Evolutionary conservation across 495 filamentous ascomycete genomes (phyloP), one percentile per base, ranked within the genome.

Genomic region (Tetracladium setigerum): DNA sequence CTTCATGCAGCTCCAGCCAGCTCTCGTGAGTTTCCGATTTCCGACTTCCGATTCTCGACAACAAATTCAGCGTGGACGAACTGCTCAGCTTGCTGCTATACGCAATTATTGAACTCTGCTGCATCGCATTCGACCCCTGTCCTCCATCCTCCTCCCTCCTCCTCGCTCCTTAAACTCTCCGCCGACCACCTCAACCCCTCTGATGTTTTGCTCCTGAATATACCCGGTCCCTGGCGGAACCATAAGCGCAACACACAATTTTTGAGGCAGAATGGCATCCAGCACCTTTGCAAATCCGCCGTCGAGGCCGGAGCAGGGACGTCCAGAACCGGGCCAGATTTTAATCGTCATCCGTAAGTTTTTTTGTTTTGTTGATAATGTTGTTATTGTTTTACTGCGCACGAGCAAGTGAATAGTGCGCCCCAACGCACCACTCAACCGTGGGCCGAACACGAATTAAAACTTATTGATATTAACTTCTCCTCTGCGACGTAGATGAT

Each of bases 321-420:
- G 63, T 57, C 78, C 83, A 53, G 69, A 74, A 31, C 74, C 77
- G 47, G 86, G 86, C 38, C 79, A 87, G 60, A 78, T 81, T 54
- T 63, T 91, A 47, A 61, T 87, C 41, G 86, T 89, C 52, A 76
- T 88, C 51, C 86, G 86, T 91, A 75, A 78, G 84, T 85, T 36
- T 37, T 47, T 10, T 27, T 30, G 38, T 35, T 24, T 24, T 24
- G 12, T 41, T 27, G 30, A 31, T 9, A 47, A 31, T 30, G 42
- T 46, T 46, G 30, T 42, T 34, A 17, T 35, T 31, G 16, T 31
- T 40, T 15, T 37, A 38, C 22, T 27, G 22, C 17, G n/a, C n/a
- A 37, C 16, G 16, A n/a, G 3, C 3, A 2, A 3, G 3, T 5
- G 16, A 37, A n/a, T n/a, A 37, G 34, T 37, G n/a, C n/a, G n/a